These are phyloP conservation scores for Pigoraptor vietnamica DNA, from an alignment of 78 protist species.

Conservation along the genomic window DNA sequence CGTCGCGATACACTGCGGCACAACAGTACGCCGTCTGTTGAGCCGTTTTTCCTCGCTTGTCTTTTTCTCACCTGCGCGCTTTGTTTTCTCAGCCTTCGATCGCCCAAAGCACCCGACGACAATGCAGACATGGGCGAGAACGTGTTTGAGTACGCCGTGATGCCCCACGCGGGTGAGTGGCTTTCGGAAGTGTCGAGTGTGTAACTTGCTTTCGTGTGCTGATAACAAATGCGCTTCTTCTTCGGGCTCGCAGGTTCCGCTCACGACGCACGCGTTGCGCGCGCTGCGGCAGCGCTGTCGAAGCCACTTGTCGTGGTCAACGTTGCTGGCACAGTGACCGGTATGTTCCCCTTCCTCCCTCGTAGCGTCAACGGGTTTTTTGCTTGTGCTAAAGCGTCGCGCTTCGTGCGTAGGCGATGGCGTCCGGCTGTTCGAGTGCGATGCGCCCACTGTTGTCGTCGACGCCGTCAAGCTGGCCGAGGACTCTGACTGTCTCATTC, in stretches of 20 bases:
- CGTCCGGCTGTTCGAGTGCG: no score
- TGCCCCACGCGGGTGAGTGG: conserved; percentile 40
- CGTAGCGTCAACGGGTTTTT: no score
- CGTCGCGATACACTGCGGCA: no score
- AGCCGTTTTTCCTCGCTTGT: no score
- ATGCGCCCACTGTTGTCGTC: neutral
- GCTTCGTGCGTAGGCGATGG: no score
- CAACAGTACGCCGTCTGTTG: no score
- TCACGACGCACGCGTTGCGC: neutral
- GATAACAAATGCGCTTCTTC: no score
- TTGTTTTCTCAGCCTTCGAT: conserved; percentile 37
- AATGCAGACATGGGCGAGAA: conserved; percentile 73
- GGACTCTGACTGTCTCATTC: conserved; percentile 4
- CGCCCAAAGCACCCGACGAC: conserved; percentile 76
- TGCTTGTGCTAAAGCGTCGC: no score
- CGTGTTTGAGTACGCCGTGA: conserved; percentile 56
- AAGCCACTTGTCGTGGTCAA: neutral
- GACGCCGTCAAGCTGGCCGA: conserved; percentile 55
- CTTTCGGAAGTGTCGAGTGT: neutral
- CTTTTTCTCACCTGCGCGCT: no score
- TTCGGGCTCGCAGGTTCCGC: neutral
- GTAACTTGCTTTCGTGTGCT: neutral
- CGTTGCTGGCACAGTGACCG: no score
- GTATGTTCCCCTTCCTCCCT: no score
- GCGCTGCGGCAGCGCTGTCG: neutral